Evolutionary conservation across 129 eudicot genomes (phyloP).

Genomic region (Daucus carota): DNA sequence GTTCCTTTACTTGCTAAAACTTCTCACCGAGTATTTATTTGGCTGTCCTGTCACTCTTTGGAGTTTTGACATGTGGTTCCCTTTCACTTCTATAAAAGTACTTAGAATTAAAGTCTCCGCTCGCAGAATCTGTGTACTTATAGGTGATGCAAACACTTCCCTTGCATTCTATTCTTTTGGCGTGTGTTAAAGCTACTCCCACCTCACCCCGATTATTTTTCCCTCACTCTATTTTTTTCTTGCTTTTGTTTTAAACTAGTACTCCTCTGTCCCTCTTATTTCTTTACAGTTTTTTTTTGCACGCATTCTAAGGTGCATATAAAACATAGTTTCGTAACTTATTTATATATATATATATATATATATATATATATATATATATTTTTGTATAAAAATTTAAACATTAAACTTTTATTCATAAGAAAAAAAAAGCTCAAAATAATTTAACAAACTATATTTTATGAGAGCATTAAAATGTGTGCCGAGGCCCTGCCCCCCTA

Average conservation of each 20-base stretch:
- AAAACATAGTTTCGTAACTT: too few species aligned
- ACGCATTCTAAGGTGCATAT: too few species aligned
- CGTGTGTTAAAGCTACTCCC: not conserved
- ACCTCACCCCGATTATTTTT: not conserved
- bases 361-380: too few species aligned
- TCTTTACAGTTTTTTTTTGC: too few species aligned
- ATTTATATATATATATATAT: too few species aligned
- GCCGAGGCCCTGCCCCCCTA: too few species aligned
- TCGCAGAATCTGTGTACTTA: not conserved
- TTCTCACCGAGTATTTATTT: not conserved
- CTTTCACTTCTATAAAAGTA: not conserved
- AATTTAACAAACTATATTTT: too few species aligned
- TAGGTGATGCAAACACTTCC: not conserved
- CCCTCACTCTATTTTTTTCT: not conserved
- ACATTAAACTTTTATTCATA: too few species aligned
- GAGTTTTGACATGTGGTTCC: not conserved
- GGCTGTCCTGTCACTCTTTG: not conserved
- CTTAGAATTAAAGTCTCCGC: not conserved
- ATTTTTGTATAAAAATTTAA: too few species aligned
- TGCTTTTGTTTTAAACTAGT: not conserved
- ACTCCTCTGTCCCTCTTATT: too few species aligned
- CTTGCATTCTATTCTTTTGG: not conserved
- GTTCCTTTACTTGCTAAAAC: not conserved
- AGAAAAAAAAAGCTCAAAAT: too few species aligned
- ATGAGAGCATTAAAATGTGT: too few species aligned